These are phyloP conservation scores for Centaurea solstitialis DNA, from an alignment of 129 eudicot genomes.

Conservation along the genomic window DNA sequence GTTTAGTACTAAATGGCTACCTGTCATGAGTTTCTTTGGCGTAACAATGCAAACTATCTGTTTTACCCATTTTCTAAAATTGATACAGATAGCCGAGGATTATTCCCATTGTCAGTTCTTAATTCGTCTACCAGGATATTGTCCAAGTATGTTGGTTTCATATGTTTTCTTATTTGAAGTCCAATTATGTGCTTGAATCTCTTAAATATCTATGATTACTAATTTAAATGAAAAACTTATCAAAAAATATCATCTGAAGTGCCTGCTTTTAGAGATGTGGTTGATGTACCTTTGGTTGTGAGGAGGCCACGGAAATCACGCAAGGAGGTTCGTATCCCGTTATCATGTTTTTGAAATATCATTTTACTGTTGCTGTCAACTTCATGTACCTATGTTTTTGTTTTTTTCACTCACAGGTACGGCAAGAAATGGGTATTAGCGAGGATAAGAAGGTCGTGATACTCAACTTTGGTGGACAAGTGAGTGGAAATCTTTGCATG, in stretches of 20 bases:
- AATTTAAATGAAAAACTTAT: not conserved
- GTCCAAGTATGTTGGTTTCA: slow-evolving; percentile 74
- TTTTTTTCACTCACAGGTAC: slow-evolving; percentile 49
- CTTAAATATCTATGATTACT: not conserved
- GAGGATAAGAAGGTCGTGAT: slow-evolving; percentile 87
- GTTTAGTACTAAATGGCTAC: not conserved
- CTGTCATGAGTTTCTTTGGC: not conserved
- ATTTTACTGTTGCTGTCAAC: not conserved
- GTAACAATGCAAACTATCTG: not conserved
- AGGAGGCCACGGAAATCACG: slow-evolving; percentile 64
- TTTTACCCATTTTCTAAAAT: not conserved
- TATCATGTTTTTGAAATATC: slow-evolving; percentile 10
- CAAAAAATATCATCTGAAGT: slow-evolving; percentile 32
- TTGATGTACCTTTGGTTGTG: slow-evolving; percentile 77
- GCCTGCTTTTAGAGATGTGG: slow-evolving; percentile 78
- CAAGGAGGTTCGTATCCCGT: slow-evolving; percentile 48
- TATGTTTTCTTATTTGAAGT: slow-evolving; percentile 9
- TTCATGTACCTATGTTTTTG: not conserved
- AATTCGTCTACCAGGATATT: slow-evolving; percentile 96
- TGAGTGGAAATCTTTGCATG: slow-evolving; percentile 23
- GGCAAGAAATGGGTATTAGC: slow-evolving; percentile 76
- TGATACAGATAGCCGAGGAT: slow-evolving; percentile 94
- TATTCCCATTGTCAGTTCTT: slow-evolving; percentile 94
- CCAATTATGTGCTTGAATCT: not conserved
- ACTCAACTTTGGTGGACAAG: slow-evolving; percentile 98